A percentile compares a stretch with the other conserved stretches of the same genome.
Evolutionary conservation across 495 filamentous ascomycete genomes (phyloP).

Genomic region (Hyaloscypha bicolor): DNA sequence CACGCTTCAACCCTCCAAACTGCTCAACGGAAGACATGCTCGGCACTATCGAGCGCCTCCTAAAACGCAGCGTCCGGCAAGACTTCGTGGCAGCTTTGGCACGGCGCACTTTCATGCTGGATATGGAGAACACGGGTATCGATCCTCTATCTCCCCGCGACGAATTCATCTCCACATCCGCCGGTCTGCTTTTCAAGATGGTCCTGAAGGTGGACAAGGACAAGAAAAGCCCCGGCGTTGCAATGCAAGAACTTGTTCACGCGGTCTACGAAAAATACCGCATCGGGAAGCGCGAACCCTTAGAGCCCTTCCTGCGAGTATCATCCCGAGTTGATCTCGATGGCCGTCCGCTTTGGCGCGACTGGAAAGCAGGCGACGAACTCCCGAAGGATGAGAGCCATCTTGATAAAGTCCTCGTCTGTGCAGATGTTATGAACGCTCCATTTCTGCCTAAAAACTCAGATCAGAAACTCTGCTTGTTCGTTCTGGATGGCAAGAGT

Average conservation of each 20-base stretch:
- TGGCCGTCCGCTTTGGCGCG: not conserved
- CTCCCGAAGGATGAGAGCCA: not conserved
- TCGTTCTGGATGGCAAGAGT: not conserved
- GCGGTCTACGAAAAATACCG: not conserved
- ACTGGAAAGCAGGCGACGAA: constrained; percentile 1
- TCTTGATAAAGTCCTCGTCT: constrained; percentile 3
- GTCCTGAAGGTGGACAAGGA: not conserved
- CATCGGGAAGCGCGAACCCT: constrained; percentile 3
- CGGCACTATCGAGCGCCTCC: not conserved
- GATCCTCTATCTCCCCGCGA: too few species aligned
- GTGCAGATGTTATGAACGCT: not conserved
- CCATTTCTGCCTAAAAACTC: not conserved
- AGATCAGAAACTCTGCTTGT: not conserved
- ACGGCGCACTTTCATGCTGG: not conserved
- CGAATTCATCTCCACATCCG: too few species aligned
- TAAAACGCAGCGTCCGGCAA: not conserved
- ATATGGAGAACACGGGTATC: not conserved
- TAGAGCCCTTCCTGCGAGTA: not conserved
- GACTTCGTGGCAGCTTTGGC: not conserved
- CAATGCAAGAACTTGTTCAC: not conserved
- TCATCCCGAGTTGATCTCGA: not conserved
- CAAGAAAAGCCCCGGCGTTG: not conserved
- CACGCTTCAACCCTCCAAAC: not conserved
- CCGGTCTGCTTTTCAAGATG: not conserved
- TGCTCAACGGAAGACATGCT: not conserved